Evolutionary conservation across 352 stramenopile genomes (phyloP).

Genomic region (Phytophthora meadii): DNA sequence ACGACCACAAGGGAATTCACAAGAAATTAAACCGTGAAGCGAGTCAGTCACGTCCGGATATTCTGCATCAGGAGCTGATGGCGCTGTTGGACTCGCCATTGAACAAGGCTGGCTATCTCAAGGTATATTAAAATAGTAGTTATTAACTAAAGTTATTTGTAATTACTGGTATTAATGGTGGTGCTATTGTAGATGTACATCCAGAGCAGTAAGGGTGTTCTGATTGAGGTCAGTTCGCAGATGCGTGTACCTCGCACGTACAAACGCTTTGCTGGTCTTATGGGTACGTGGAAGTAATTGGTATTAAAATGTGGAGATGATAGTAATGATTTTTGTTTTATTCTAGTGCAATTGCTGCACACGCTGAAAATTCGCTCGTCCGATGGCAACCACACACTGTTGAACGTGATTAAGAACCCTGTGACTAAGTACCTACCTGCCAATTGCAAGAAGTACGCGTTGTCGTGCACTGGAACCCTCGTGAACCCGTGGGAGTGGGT

Average conservation of each 20-base stretch:
- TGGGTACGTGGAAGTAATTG: conserved; percentile 74
- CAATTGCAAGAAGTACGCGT: conserved; percentile 95
- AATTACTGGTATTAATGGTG: background rate
- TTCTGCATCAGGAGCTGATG: conserved; percentile 99
- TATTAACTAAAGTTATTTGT: background rate
- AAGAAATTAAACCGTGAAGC: conserved; percentile 97
- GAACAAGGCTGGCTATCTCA: conserved; percentile 98
- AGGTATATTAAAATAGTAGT: conserved; percentile 57
- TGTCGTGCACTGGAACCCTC: conserved; percentile 93
- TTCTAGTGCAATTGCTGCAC: conserved; percentile 98
- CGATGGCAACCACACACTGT: conserved; percentile 95
- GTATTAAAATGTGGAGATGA: background rate
- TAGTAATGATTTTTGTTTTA: conserved; percentile 33
- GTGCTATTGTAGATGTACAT: conserved; percentile 88
- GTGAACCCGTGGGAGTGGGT: conserved; percentile 97
- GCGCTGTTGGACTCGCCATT: conserved; percentile 98
- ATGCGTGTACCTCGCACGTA: conserved; percentile 99
- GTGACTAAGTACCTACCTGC: conserved; percentile 97
- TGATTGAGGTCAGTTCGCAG: conserved; percentile 98
- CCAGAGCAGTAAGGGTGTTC: conserved; percentile 95
- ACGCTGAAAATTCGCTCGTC: conserved; percentile 99
- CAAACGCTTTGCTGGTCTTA: conserved; percentile 97
- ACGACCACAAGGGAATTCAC: conserved; percentile 97
- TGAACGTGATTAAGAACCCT: conserved; percentile 99
- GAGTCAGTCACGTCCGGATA: conserved; percentile 98